These are phyloP conservation scores for Penicillium flavigenum DNA, from an alignment of 495 filamentous ascomycete genomes.

Conservation along the genomic window DNA sequence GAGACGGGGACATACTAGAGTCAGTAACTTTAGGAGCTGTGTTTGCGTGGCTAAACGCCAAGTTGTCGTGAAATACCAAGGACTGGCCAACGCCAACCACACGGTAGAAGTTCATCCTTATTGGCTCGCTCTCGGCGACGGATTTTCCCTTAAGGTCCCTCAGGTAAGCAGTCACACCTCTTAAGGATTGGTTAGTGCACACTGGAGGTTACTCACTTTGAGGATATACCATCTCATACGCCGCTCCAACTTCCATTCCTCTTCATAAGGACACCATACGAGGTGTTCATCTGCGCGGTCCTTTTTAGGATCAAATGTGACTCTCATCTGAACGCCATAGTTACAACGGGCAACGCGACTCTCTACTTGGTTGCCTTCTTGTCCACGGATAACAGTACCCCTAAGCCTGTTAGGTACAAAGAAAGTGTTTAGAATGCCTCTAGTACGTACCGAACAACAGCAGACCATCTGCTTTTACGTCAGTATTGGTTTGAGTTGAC, in stretches of 20 bases:
- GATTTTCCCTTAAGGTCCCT: neutral
- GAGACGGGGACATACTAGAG: neutral
- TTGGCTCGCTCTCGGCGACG: constrained; percentile 11
- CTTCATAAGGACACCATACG: constrained; percentile 17
- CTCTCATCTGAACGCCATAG: constrained; percentile 39
- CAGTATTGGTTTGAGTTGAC: neutral
- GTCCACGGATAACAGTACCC: constrained; percentile 47
- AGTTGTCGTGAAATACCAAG: neutral
- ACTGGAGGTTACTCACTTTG: constrained; percentile 23
- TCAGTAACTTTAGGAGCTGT: neutral
- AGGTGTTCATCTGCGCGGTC: constrained; percentile 14
- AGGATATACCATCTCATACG: constrained; percentile 38
- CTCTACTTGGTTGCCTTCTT: constrained; percentile 43
- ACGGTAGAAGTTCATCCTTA: constrained; percentile 4
- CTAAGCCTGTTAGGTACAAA: constrained; percentile 39
- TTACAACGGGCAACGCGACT: constrained; percentile 52
- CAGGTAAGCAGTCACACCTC: neutral
- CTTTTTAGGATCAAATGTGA: constrained; percentile 32
- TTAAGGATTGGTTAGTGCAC: neutral
- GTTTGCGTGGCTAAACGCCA: neutral
- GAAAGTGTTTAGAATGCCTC: neutral
- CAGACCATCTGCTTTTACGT: constrained; percentile 26
- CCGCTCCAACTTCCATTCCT: constrained; percentile 17
- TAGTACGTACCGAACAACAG: constrained; percentile 26
- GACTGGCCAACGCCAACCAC: neutral